Percentiles rank a stretch among this genome's conserved stretches.
Conservation (phyloP, 345 rosid genomes). For the Ceriops decandra region DNA sequence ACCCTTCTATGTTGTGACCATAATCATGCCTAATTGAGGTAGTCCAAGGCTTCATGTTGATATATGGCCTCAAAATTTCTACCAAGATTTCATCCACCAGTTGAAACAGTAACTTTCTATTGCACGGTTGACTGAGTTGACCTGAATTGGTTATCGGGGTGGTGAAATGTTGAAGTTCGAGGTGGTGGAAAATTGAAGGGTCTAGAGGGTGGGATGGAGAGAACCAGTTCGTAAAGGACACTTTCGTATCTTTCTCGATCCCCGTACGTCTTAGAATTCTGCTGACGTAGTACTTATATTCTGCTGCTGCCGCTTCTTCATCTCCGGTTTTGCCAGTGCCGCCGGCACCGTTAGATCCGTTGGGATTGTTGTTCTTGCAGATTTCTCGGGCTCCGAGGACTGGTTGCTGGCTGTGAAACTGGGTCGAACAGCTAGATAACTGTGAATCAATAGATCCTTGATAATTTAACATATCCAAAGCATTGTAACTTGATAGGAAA, state of each 20-base stretch:
- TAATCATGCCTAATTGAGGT: neutral
- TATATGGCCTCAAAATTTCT: conserved; percentile 49
- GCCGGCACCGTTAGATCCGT: conserved; percentile 17
- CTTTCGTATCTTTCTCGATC: conserved; percentile 45
- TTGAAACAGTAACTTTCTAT: conserved; percentile 63
- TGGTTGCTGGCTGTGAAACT: conserved; percentile 37
- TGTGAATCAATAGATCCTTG: conserved; percentile 29
- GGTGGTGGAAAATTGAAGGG: conserved; percentile 61
- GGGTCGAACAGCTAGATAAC: conserved; percentile 58
- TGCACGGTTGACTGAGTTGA: conserved; percentile 43
- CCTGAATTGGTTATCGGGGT: neutral
- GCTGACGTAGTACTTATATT: conserved; percentile 50
- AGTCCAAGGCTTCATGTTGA: conserved; percentile 51
- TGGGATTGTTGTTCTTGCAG: conserved; percentile 6
- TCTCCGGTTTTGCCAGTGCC: conserved; percentile 5
- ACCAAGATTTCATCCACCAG: conserved; percentile 61
- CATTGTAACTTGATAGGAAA: neutral
- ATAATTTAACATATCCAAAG: conserved; percentile 12
- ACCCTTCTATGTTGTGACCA: conserved; percentile 28
- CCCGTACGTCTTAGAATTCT: conserved; percentile 52
- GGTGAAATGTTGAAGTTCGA: conserved; percentile 37
- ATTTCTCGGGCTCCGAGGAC: conserved; percentile 14
- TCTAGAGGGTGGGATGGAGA: conserved; percentile 70
- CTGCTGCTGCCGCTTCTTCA: conserved; percentile 9
- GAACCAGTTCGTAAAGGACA: conserved; percentile 50